These are phyloP conservation scores for Lichtheimia ramosa DNA, from an alignment of 371 early-diverging fungal species.

Conservation along the genomic window DNA sequence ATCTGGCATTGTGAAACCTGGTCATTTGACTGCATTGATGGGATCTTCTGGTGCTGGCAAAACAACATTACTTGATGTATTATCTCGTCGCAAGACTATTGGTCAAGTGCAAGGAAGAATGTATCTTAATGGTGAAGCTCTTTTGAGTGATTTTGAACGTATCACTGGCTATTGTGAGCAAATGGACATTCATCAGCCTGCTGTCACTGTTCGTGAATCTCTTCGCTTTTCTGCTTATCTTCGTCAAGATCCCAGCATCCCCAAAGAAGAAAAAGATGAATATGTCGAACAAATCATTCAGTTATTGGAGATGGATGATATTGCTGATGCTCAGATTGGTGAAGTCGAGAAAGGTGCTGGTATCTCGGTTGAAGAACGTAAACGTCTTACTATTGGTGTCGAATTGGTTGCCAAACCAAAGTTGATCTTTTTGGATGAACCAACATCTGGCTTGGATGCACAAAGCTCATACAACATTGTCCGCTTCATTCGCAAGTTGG, in stretches of 20 bases:
- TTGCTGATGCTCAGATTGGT: conserved; percentile 57
- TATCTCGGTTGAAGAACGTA: conserved; percentile 64
- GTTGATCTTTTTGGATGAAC: conserved; percentile 83
- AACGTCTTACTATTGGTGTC: conserved; percentile 68
- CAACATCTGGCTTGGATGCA: conserved; percentile 72
- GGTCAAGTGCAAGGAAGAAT: conserved; percentile 70
- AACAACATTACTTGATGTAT: conserved; percentile 79
- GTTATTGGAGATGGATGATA: conserved; percentile 59
- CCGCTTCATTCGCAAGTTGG: conserved; percentile 62
- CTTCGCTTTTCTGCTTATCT: conserved; percentile 68
- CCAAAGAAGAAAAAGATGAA: conserved; percentile 54
- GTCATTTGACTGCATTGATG: conserved; percentile 77
- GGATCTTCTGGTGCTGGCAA: conserved; percentile 87
- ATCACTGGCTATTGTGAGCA: conserved; percentile 85
- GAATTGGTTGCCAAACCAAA: conserved; percentile 77
- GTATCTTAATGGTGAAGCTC: conserved; percentile 53
- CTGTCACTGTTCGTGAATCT: conserved; percentile 61
- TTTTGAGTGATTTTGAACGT: conserved; percentile 57
- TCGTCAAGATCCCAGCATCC: conserved; percentile 57
- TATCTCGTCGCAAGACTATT: conserved; percentile 74
- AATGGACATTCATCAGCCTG: conserved; percentile 71
- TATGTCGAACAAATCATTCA: conserved; percentile 67
- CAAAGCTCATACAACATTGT: conserved; percentile 72
- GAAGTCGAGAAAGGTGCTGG: conserved; percentile 46
- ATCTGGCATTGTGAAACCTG: conserved; percentile 60